A percentile compares a stretch with the other conserved stretches of the same genome.
Evolutionary conservation across 768 basidiomycete species (phyloP).

Genomic region (Mycena vitilis): DNA sequence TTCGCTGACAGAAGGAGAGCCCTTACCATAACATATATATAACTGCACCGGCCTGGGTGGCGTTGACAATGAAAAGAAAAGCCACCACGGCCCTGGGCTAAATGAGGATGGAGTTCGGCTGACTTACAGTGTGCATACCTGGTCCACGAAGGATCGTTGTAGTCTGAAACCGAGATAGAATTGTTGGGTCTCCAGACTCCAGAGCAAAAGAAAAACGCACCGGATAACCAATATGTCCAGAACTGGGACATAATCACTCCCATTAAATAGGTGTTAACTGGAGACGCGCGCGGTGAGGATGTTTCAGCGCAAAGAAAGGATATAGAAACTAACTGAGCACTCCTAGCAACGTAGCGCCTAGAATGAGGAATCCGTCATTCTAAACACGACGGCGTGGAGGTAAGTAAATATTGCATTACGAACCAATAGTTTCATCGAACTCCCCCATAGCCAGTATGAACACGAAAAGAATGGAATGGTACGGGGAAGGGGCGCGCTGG

Average conservation of each 20-base stretch:
- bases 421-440: conserved; percentile 7
- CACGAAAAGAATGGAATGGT: not conserved
- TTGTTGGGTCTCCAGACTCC: not conserved
- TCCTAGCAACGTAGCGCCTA: not conserved
- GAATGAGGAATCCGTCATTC: not conserved
- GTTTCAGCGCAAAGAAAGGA: not conserved
- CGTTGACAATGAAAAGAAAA: not conserved
- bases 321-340: not conserved
- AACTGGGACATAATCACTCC: conserved; percentile 19
- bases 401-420: not conserved
- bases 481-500: not conserved
- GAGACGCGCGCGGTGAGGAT: not conserved
- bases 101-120: no score
- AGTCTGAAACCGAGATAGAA: not conserved
- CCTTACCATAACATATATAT: not conserved
- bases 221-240: conserved; percentile 20
- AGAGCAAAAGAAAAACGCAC: not conserved
- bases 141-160: conserved; percentile 1
- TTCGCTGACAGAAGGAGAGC: not conserved
- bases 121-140: not conserved
- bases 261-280: conserved; percentile 1
- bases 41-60: not conserved
- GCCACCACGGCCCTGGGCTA: not conserved
- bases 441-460: conserved; percentile 1
- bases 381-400: no score